Evolutionary conservation across 257 asterid genomes (phyloP), one percentile per base, ranked within the genome.

Genomic region (Plantago elongata): DNA sequence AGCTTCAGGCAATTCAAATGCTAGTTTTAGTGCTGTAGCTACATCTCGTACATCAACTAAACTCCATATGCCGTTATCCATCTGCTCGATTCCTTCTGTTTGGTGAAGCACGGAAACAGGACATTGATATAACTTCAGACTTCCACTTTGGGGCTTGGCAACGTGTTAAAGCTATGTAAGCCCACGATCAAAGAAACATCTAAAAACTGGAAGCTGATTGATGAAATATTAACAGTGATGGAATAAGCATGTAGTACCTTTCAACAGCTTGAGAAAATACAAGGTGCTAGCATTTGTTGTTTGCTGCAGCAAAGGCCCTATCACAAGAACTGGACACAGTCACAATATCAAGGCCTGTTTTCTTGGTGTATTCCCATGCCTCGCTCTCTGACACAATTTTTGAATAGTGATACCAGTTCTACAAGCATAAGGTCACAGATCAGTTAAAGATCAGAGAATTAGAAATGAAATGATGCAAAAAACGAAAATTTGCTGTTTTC

Each of bases 331-430:
- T 16, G 96, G 98, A 30, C 78, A 85, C 64, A 9, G 95, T 76
- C 55, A 88, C 64, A 15, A 91, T 46, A 37, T 82, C 72, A 3
- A 88, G 89, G 51, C 87, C 87, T 14, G 8, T 72, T 71, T 65
- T 40, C 67, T 79, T 86, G n/a, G 91, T 84, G 69, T 79, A 88
- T 60, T 84, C 81, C 71, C 64, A 79, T 22, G 91, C 95, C 77
- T 70, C 83, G 14, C 72, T 74, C 72, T 90, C 98, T 1, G 98
- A 95, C 43, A 75, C 79, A 1, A 91, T 84, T 59, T 90, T 90
- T 55, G 96, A 82, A 64, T 40, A 79, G 66, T 72, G 79, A 69
- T 90, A 88, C 98, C 96, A 90, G 54, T 84, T 82, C 98, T 88
- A 88, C 43, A 63, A 1, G 66, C 46, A 69, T 13, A 59, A 12